Conservation (phyloP, 306 rosid species). For the Cyclanthera cordifolia region DNA sequence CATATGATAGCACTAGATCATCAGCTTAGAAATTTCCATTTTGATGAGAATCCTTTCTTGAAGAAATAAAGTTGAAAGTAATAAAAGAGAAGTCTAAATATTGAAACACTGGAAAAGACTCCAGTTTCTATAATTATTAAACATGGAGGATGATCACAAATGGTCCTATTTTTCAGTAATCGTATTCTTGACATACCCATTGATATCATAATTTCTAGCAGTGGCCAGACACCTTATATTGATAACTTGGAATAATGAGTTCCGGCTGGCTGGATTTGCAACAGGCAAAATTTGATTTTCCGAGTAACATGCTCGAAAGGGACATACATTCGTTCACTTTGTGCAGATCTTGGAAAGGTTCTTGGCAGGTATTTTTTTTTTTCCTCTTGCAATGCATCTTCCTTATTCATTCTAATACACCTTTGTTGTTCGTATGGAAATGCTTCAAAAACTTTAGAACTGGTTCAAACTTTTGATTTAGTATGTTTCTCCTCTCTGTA, state of each 20-base stretch:
- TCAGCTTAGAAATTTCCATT: neutral
- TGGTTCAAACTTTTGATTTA: neutral
- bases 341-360: constrained; percentile 88
- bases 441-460: neutral
- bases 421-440: neutral
- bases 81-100: neutral
- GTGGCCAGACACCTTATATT: neutral
- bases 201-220: neutral
- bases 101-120: neutral
- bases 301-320: constrained; percentile 88
- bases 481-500: neutral
- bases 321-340: constrained; percentile 78
- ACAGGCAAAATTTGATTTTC: constrained; percentile 87
- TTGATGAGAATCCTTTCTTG: neutral
- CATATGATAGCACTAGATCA: neutral
- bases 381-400: neutral
- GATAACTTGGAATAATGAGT: neutral
- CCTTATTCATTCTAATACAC: neutral
- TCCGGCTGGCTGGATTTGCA: neutral
- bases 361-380: constrained; percentile 65
- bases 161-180: neutral
- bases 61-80: neutral
- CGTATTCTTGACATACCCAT: neutral
- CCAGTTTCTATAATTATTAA: neutral
- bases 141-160: neutral